Evolutionary conservation across 2,329 filamentous ascomycete genomes (phyloP), one percentile per base, ranked within the genome.

Genomic region (Alternaria sp.): DNA sequence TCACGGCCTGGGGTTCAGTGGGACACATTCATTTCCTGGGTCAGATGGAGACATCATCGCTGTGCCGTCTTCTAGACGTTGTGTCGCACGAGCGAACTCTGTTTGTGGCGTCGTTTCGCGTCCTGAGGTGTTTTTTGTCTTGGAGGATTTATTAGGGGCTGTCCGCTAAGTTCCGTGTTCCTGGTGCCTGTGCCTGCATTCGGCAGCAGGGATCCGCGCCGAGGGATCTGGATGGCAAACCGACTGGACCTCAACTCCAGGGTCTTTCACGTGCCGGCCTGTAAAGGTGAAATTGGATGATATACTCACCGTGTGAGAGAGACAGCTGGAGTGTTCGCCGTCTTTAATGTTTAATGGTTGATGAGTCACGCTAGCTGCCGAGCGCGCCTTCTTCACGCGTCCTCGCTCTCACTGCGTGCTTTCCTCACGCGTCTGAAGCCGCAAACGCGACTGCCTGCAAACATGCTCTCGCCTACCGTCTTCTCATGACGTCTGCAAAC

Each of bases 311-410:
- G 3, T 12, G 11, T 36, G 14, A 43, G 46, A 10, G 18, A 40
- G 38, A 11, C 9, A 22, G 18, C 18, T 12, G 18, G 0, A 22
- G 8, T 27, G 2, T 0, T 27, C 25, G 25, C 25, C 8, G 25
- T 27, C 25, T 27, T 22, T 14, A 2, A 22, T 22, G 11, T 41
- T 41, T 34, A 4, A 36, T 36, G 10, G 14, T 18, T 12, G 20
- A 25, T 49, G 30, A 25, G 30, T 22, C 34, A 53, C 55, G 50
- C 53, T 41, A 20, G 34, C n/a, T 27, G 30, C 32, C 54, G 46
- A 53, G 58, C 62, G 60, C 57, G 62, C 60, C 52, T 41, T 32
- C 49, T 34, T 62, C 56, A 62, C 56, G 41, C 53, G 44, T 46
- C 45, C 49, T 44, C 38, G 49, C 51, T 36, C 59, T 59, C 50